phyloP scores from a whole-genome alignment of 345 rosid species.

The Populus euphratica region DNA sequence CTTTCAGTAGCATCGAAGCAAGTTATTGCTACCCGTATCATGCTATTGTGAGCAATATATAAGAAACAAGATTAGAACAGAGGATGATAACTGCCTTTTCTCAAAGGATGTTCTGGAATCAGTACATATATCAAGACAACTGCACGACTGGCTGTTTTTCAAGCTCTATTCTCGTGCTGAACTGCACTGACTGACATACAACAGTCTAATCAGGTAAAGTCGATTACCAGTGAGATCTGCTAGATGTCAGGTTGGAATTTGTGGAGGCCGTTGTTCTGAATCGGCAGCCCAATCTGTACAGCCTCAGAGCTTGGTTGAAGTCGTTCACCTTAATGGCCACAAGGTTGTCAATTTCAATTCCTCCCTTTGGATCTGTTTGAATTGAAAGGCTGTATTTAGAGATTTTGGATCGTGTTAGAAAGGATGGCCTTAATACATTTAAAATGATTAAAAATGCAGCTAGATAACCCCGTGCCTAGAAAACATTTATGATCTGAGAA shows the following conservation, averaged over 20 bases:
- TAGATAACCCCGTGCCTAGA: not conserved
- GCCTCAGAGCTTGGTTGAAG: constrained; percentile 57
- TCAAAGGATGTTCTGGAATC: not conserved
- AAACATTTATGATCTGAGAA: no score
- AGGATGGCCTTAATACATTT: not conserved
- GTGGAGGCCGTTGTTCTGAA: constrained; percentile 78
- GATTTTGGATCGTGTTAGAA: constrained; percentile 9
- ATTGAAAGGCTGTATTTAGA: constrained; percentile 57
- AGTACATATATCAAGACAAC: not conserved
- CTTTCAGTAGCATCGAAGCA: constrained; percentile 61
- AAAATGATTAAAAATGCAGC: not conserved
- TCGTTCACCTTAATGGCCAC: constrained; percentile 55
- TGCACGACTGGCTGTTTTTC: not conserved
- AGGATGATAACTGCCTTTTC: not conserved
- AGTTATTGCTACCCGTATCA: constrained; percentile 60
- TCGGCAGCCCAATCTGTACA: constrained; percentile 66
- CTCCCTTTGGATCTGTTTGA: constrained; percentile 56
- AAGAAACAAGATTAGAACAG: not conserved
- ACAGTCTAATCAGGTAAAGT: not conserved
- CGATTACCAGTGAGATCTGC: constrained; percentile 82
- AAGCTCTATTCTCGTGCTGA: not conserved
- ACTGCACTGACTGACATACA: not conserved
- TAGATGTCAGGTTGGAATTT: constrained; percentile 63
- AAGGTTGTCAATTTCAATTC: constrained; percentile 57
- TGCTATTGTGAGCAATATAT: constrained; percentile 36